Percentiles rank a stretch among this genome's conserved stretches.
Conservation (phyloP, 768 basidiomycete species). For the Russula brevipes region DNA sequence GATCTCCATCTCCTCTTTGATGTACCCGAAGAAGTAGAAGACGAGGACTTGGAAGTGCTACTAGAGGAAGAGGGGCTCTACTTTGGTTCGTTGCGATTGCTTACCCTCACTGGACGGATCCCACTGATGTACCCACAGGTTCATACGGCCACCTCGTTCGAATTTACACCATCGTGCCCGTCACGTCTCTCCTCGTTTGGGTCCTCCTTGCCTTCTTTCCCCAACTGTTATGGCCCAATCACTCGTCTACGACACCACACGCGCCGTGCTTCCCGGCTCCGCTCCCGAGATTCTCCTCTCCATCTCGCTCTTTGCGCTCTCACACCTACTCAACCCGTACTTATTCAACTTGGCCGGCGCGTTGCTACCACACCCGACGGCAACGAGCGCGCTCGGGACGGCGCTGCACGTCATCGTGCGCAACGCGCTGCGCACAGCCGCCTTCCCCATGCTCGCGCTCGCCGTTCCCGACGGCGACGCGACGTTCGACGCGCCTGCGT, state of each 20-base stretch:
- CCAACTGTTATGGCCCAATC: constrained; percentile 38
- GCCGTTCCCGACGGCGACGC: constrained; percentile 43
- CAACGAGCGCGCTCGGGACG: constrained; percentile 37
- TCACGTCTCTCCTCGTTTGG: constrained; percentile 40
- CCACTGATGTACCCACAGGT: constrained; percentile 37
- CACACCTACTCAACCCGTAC: constrained; percentile 49
- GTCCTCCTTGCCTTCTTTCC: constrained; percentile 49
- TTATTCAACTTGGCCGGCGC: constrained; percentile 38
- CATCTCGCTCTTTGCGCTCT: constrained; percentile 55
- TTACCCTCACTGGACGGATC: not conserved
- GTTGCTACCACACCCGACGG: constrained; percentile 31
- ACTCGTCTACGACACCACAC: constrained; percentile 35
- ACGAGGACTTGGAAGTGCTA: constrained; percentile 12
- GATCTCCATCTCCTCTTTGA: constrained; percentile 9
- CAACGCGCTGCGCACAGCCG: constrained; percentile 49
- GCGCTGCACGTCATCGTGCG: constrained; percentile 47
- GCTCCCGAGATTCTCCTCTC: constrained; percentile 61
- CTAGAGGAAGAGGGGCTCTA: constrained; percentile 22
- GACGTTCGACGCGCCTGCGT: constrained; percentile 53
- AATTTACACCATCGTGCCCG: constrained; percentile 38
- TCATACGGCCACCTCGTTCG: constrained; percentile 53
- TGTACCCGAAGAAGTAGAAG: constrained; percentile 23
- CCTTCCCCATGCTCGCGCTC: constrained; percentile 50
- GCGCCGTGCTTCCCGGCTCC: constrained; percentile 53
- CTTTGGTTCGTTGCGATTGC: constrained; percentile 13